These are phyloP conservation scores for Monilinia vaccinii-corymbosi DNA, from an alignment of 2,329 filamentous ascomycete species.

Conservation along the genomic window DNA sequence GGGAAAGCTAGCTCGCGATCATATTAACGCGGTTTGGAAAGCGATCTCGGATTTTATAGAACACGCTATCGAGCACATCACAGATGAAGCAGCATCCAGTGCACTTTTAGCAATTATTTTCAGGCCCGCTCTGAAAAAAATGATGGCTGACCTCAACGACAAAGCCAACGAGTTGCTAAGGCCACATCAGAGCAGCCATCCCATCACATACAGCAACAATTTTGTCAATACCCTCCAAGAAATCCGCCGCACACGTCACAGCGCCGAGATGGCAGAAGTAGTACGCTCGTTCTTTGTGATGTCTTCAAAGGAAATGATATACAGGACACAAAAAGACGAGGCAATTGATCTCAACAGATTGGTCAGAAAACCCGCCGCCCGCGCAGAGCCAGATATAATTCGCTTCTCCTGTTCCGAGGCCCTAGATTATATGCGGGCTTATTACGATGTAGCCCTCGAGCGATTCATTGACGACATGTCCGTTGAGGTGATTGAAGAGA, in stretches of 20 bases:
- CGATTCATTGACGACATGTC: conserved; percentile 37
- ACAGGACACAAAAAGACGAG: too few species aligned
- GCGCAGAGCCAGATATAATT: conserved; percentile 27
- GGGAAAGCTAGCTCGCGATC: conserved; percentile 33
- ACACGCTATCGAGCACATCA: conserved; percentile 30
- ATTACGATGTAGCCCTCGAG: conserved; percentile 37
- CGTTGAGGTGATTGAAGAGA: conserved; percentile 35
- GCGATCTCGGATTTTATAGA: conserved; percentile 31
- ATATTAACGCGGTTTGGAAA: conserved; percentile 31
- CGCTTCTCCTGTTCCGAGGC: conserved; percentile 28
- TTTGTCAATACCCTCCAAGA: conserved; percentile 33
- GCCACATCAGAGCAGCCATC: conserved; percentile 37
- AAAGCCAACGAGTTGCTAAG: conserved; percentile 37
- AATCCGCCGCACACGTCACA: conserved; percentile 13
- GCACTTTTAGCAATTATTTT: conserved; percentile 33
- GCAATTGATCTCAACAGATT: conserved; percentile 19
- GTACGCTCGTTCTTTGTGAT: conserved; percentile 23
- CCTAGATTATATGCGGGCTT: conserved; percentile 34
- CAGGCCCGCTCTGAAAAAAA: conserved; percentile 33
- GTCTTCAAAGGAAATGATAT: not conserved
- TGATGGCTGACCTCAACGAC: conserved; percentile 34
- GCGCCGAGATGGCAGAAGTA: conserved; percentile 13
- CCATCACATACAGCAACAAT: conserved; percentile 45
- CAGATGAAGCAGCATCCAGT: conserved; percentile 33
- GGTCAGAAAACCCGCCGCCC: conserved; percentile 16